Base-by-base conservation (phyloP, 164 flowering plant species). In the Saururus chinensis region DNA sequence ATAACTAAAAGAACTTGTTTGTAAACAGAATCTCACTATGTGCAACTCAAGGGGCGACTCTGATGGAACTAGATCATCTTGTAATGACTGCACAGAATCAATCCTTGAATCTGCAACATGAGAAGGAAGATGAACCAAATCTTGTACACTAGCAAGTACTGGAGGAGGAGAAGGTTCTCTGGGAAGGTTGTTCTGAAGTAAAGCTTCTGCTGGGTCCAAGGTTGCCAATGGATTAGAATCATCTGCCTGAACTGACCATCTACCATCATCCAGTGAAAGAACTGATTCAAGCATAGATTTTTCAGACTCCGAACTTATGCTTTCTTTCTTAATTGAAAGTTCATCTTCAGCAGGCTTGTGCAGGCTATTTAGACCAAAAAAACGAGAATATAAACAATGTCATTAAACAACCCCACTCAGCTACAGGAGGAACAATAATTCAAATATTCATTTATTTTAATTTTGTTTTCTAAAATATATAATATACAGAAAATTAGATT, bases 81-180 rank as follows among this genome's bases (percentile, higher is more conserved):
- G 65, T 17, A 76, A 71, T 10, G 76, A 60, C 56, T 68, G 73
- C n/a, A 73, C 88, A 51, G 71, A 25, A 53, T 68, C 73, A 73
- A 63, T 48, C 25, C 71, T 80, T 68, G 70, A 57, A 56, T 79
- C 86, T 52, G 69, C 14, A 52, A 69, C 83, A 61, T 79, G 76
- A 1, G 88, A 73, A 20, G 72, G 59, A 9, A 64, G 73, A 30
- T 87, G 84, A n/a, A 85, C 71, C 75, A 93, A 68, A 80, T 90
- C 95, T 70, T 84, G 86, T 42, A 93, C 95, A 64, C 86, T 88
- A 26, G 96, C 92, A 60, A 90, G 92, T 57, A 90, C 85, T 75
- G 99, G 86, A 19, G 97, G 97, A 68, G 97, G 95, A 71, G 88
- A 82, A 71, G 96, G 99, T 64, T 93, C 95, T 73, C 87, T 83